Evolutionary conservation across 2,329 filamentous ascomycete genomes (phyloP).

Genomic region (Aspergillus pseudoviridinutans): DNA sequence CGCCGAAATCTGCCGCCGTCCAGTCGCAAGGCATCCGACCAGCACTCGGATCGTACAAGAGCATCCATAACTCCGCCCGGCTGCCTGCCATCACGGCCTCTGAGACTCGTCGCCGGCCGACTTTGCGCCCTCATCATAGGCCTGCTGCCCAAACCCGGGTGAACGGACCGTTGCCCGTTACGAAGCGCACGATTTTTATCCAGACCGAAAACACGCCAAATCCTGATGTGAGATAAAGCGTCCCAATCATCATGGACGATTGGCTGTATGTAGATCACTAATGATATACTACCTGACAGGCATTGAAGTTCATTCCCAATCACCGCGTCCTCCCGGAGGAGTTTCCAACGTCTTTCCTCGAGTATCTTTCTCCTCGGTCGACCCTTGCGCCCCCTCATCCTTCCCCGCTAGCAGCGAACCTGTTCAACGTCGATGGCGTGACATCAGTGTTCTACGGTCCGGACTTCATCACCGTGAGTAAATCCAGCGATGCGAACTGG

Average conservation of each 20-base stretch:
- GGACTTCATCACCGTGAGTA: slow-evolving; percentile 97
- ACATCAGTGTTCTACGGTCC: slow-evolving; percentile 88
- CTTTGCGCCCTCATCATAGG: slow-evolving; percentile 41
- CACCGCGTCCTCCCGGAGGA: slow-evolving; percentile 73
- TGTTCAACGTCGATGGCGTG: slow-evolving; percentile 94
- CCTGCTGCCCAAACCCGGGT: slow-evolving; percentile 32
- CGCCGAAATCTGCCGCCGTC: slow-evolving; percentile 13
- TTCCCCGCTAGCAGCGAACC: slow-evolving; percentile 81
- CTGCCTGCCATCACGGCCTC: slow-evolving; percentile 48
- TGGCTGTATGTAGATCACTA: background rate
- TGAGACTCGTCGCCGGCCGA: slow-evolving; percentile 44
- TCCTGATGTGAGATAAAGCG: slow-evolving; percentile 59
- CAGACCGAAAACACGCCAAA: slow-evolving; percentile 96
- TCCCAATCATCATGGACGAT: background rate
- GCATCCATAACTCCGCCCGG: slow-evolving; percentile 42
- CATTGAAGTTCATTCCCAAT: slow-evolving; percentile 94
- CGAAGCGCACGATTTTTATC: slow-evolving; percentile 82
- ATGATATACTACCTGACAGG: slow-evolving; percentile 28
- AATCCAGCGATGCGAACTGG: slow-evolving; percentile 84
- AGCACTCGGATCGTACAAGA: slow-evolving; percentile 31
- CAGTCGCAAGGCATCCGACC: slow-evolving; percentile 24
- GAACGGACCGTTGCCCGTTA: slow-evolving; percentile 36
- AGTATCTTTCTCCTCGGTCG: slow-evolving; percentile 84
- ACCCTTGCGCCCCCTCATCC: slow-evolving; percentile 86
- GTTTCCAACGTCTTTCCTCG: slow-evolving; percentile 73